phyloP scores from a whole-genome alignment of 1,139 yeast genomes.

The Candida anutae region DNA sequence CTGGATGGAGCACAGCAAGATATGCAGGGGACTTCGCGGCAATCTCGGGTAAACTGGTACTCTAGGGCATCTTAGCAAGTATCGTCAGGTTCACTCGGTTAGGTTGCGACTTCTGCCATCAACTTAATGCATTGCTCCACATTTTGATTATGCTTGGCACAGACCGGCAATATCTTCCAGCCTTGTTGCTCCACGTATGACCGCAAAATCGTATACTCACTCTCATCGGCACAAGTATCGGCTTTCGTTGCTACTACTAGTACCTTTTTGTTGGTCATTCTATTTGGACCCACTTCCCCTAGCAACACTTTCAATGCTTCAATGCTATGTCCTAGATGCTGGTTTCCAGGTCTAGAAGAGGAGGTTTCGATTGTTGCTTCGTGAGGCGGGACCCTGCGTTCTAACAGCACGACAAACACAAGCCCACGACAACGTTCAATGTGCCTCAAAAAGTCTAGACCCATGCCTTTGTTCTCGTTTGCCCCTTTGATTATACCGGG shows the following conservation, averaged over 20 bases:
- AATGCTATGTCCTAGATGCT: no score
- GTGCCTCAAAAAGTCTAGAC: conserved; percentile 84
- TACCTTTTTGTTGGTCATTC: conserved; percentile 53
- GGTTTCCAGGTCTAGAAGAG: conserved; percentile 49
- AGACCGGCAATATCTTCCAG: conserved; percentile 79
- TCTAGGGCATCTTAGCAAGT: no score
- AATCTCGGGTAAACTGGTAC: no score
- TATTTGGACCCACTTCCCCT: conserved; percentile 59
- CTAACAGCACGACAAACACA: conserved; percentile 79
- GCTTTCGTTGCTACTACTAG: conserved; percentile 89
- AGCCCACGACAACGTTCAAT: conserved; percentile 87
- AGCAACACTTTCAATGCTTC: conserved; percentile 52
- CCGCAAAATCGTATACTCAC: conserved; percentile 35
- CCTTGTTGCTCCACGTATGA: conserved; percentile 28
- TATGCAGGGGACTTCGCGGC: no score
- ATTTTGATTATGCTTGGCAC: conserved; percentile 69
- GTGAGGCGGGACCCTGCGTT: conserved; percentile 43
- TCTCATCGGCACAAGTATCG: conserved; percentile 51
- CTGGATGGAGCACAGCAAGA: no score
- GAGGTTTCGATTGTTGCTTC: conserved; percentile 50
- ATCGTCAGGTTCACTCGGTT: no score
- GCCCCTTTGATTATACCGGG: conserved; percentile 95
- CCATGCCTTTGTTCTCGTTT: conserved; percentile 79
- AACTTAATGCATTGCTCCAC: conserved; percentile 58
- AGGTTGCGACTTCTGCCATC: conserved; percentile 58